Conservation (phyloP, 73 alveolate species). For the Breviolum minutum region DNA sequence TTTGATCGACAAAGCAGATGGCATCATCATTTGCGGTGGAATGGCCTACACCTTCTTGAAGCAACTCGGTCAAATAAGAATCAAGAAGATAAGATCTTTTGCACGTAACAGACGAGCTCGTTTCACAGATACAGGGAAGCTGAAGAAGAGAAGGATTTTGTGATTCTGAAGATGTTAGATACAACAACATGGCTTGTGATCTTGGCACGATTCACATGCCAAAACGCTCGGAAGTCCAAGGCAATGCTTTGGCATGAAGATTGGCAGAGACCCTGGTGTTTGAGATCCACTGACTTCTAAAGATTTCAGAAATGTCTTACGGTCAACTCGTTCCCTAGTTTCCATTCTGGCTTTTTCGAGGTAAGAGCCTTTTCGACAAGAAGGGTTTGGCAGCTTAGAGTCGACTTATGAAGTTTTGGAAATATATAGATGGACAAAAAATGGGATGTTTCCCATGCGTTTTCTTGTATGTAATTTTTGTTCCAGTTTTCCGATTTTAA, state of each 20-base stretch:
- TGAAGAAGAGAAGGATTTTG: neutral
- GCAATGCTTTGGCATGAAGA: slow-evolving; percentile 86
- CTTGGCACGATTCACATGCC: too few species aligned
- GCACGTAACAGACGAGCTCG: neutral
- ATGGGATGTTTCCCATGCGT: too few species aligned
- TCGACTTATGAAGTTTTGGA: neutral
- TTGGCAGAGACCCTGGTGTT: slow-evolving; percentile 26
- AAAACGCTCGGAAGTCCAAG: too few species aligned
- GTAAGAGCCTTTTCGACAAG: slow-evolving; percentile 93
- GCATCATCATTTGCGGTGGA: slow-evolving; percentile 99
- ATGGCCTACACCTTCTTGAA: slow-evolving; percentile 99
- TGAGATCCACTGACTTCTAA: too few species aligned
- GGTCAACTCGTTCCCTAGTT: too few species aligned
- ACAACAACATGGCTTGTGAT: too few species aligned
- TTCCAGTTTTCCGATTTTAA: too few species aligned
- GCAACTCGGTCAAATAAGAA: slow-evolving; percentile 96
- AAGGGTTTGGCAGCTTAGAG: slow-evolving; percentile 29
- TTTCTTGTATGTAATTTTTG: too few species aligned
- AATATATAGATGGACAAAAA: too few species aligned
- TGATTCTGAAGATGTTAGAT: too few species aligned
- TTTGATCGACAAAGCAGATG: slow-evolving; percentile 98
- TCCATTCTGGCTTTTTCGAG: neutral
- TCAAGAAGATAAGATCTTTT: neutral
- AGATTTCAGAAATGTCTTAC: neutral
- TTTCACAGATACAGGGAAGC: neutral